Evolutionary conservation across 1,284 basidiomycete genomes (phyloP).

Genomic region (Anthracocystis walkeri): DNA sequence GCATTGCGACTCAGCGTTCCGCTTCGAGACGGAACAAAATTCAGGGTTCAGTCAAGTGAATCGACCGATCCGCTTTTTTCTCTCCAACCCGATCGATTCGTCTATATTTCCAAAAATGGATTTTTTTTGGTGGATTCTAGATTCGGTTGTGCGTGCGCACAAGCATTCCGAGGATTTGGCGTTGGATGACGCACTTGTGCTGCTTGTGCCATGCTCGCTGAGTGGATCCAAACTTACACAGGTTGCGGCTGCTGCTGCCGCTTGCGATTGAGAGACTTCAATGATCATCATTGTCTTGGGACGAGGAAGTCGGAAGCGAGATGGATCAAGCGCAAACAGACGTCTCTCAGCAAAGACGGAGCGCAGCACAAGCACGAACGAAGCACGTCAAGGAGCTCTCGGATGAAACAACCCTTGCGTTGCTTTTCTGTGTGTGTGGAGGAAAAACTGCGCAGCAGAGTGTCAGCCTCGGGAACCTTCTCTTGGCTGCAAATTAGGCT

Average conservation of each 20-base stretch:
- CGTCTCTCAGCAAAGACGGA: too few relatives aligned
- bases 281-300: neutral
- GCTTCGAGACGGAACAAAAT: neutral
- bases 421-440: neutral
- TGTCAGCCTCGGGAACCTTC: too few relatives aligned
- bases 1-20: neutral
- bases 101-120: conserved; percentile 13
- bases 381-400: neutral
- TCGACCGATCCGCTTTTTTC: neutral
- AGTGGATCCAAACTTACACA: neutral
- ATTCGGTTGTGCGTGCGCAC: neutral
- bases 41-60: neutral
- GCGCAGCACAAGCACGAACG: too few relatives aligned
- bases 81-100: neutral
- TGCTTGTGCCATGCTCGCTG: neutral
- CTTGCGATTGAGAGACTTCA: too few relatives aligned
- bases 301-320: conserved; percentile 2
- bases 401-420: neutral
- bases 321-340: conserved; percentile 1
- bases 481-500: too few relatives aligned
- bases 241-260: conserved; percentile 11
- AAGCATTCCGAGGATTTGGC: conserved; percentile 24
- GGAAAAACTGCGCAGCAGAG: conserved; percentile 1
- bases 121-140: neutral
- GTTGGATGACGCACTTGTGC: conserved; percentile 41